These are phyloP conservation scores for Alternaria sp. DNA, from an alignment of 2,329 filamentous ascomycete species.

Conservation along the genomic window DNA sequence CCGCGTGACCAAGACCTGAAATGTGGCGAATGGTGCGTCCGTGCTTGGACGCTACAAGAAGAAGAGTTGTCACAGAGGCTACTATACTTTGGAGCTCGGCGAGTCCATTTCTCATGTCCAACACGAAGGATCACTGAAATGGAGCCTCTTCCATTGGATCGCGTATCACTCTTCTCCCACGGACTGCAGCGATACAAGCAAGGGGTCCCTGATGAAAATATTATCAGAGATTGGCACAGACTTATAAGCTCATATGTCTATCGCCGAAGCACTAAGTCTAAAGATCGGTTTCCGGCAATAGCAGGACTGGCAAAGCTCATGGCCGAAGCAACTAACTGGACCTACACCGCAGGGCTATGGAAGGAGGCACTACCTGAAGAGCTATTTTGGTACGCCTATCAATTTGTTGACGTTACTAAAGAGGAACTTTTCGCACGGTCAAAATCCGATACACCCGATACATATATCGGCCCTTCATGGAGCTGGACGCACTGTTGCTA, in stretches of 20 bases:
- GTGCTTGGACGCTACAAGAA: neutral
- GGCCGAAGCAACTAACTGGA: neutral
- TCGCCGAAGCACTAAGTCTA: neutral
- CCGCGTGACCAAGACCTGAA: neutral
- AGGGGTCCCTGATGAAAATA: accelerated
- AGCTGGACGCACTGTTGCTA: neutral
- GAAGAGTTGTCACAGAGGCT: neutral
- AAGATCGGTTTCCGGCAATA: neutral
- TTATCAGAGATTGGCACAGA: neutral
- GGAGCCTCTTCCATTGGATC: neutral
- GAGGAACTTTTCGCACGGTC: neutral
- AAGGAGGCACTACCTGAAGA: neutral
- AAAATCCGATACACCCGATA: neutral
- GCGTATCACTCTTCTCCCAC: neutral
- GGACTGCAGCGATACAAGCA: accelerated
- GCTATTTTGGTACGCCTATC: neutral
- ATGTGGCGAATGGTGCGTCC: neutral
- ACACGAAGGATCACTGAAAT: neutral
- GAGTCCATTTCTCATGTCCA: neutral
- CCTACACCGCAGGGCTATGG: neutral
- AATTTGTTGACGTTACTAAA: neutral
- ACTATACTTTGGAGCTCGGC: neutral
- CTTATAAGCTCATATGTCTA: neutral
- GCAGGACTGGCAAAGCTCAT: neutral
- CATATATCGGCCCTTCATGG: neutral